Evolutionary conservation across 805 yeast genomes (phyloP).

Genomic region (Candida schatavii): DNA sequence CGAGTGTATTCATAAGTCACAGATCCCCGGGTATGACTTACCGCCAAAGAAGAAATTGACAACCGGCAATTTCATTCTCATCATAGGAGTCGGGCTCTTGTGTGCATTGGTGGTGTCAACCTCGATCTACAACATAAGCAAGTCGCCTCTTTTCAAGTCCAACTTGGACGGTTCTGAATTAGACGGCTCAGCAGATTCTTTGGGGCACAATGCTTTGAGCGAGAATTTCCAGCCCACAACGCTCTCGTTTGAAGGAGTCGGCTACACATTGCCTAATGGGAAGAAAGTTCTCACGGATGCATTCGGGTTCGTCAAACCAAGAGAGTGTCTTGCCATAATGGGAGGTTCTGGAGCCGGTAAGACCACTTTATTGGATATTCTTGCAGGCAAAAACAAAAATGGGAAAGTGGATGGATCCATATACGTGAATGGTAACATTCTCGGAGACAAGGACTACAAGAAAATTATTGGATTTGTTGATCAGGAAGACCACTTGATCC

Average conservation of each 20-base stretch:
- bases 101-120: slow-evolving; percentile 42
- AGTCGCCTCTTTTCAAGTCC: slow-evolving; percentile 58
- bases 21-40: slow-evolving; percentile 82
- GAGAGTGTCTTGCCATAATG: slow-evolving; percentile 92
- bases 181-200: slow-evolving; percentile 27
- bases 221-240: slow-evolving; percentile 63
- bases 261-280: slow-evolving; percentile 51
- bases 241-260: slow-evolving; percentile 70
- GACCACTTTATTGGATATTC: slow-evolving; percentile 85
- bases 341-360: slow-evolving; percentile 99
- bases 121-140: slow-evolving; percentile 48
- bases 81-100: slow-evolving; percentile 42
- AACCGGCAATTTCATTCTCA: slow-evolving; percentile 44
- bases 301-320: slow-evolving; percentile 78
- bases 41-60: slow-evolving; percentile 55
- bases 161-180: slow-evolving; percentile 28
- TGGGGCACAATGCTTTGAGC: slow-evolving; percentile 36
- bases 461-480: slow-evolving; percentile 90
- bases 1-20: slow-evolving; percentile 89
- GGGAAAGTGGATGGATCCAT: slow-evolving; percentile 70
- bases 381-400: slow-evolving; percentile 83
- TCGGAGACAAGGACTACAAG: slow-evolving; percentile 46
- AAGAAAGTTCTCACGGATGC: slow-evolving; percentile 58
- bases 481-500: slow-evolving; percentile 87
- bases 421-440: slow-evolving; percentile 67